Evolutionary conservation across 768 basidiomycete species (phyloP).

Genomic region (Serendipita sp.): DNA sequence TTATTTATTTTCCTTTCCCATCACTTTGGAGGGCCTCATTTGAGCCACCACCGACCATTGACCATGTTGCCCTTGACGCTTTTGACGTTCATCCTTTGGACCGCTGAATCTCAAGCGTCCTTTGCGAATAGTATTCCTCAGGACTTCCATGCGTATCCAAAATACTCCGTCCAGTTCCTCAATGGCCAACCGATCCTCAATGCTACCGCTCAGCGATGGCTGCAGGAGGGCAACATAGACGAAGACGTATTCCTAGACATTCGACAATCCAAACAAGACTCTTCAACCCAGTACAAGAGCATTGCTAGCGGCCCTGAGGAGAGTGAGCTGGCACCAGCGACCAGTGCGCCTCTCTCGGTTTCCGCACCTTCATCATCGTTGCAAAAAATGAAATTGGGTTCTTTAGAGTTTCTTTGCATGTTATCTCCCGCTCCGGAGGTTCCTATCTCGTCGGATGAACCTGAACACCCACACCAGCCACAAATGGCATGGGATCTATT

Average conservation of each 20-base stretch:
- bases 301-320: constrained; percentile 41
- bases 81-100: not conserved
- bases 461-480: constrained; percentile 46
- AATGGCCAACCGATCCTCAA: constrained; percentile 60
- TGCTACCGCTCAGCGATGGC: constrained; percentile 61
- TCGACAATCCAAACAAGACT: constrained; percentile 27
- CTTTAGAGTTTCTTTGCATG: constrained; percentile 58
- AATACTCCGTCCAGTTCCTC: constrained; percentile 64
- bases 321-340: constrained; percentile 15
- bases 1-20: no score
- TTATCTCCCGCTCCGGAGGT: constrained; percentile 43
- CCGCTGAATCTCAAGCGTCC: not conserved
- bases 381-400: constrained; percentile 60
- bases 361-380: constrained; percentile 24
- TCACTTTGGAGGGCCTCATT: no score
- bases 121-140: constrained; percentile 39
- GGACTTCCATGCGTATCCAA: constrained; percentile 68
- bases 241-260: constrained; percentile 56
- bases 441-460: constrained; percentile 33
- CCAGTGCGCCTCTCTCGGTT: not conserved
- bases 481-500: constrained; percentile 71
- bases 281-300: constrained; percentile 32
- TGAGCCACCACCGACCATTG: no score
- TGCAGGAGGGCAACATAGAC: constrained; percentile 52
- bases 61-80: constrained; percentile 9